phyloP scores from a whole-genome alignment of 2,329 filamentous ascomycete species.

The Fusarium tuaranense region DNA sequence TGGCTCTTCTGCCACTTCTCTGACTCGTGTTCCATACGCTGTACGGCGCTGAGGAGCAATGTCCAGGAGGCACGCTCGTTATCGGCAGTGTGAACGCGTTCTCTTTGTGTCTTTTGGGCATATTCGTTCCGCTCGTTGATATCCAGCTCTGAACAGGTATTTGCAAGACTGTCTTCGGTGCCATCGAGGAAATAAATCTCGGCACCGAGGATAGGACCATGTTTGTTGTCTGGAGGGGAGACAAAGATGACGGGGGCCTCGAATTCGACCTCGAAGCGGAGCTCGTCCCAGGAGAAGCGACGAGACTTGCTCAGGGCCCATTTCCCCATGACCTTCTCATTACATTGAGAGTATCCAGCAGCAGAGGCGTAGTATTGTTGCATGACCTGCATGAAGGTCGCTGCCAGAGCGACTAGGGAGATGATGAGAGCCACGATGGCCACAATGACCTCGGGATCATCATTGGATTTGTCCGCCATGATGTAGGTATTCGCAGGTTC shows the following conservation, averaged over 20 bases:
- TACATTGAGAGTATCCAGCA: slow-evolving; percentile 61
- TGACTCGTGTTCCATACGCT: slow-evolving; percentile 62
- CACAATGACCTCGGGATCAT: slow-evolving; percentile 51
- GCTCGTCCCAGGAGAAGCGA: slow-evolving; percentile 55
- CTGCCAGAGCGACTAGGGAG: slow-evolving; percentile 59
- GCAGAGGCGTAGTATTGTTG: slow-evolving; percentile 65
- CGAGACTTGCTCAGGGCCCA: slow-evolving; percentile 58
- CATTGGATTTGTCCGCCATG: slow-evolving; percentile 27
- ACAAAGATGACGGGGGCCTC: slow-evolving; percentile 64
- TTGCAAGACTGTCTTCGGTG: slow-evolving; percentile 48
- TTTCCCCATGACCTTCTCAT: slow-evolving; percentile 59
- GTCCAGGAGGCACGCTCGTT: slow-evolving; percentile 69
- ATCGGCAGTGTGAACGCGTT: slow-evolving; percentile 64
- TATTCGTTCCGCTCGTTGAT: slow-evolving; percentile 47
- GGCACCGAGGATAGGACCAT: slow-evolving; percentile 49
- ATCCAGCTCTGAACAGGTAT: slow-evolving; percentile 49
- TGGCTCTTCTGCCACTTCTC: slow-evolving; percentile 57
- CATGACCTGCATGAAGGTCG: slow-evolving; percentile 60
- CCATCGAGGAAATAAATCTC: slow-evolving; percentile 55
- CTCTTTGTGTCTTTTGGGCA: slow-evolving; percentile 40
- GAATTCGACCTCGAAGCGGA: slow-evolving; percentile 63
- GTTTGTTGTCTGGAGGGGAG: slow-evolving; percentile 55
- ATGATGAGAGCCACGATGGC: slow-evolving; percentile 60
- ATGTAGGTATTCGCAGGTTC: neutral
- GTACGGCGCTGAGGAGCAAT: slow-evolving; percentile 61